A percentile compares a stretch with the other conserved stretches of the same genome.
These are phyloP conservation scores for Phytophthora rubi DNA, from an alignment of 352 stramenopile genomes.

Conservation along the genomic window DNA sequence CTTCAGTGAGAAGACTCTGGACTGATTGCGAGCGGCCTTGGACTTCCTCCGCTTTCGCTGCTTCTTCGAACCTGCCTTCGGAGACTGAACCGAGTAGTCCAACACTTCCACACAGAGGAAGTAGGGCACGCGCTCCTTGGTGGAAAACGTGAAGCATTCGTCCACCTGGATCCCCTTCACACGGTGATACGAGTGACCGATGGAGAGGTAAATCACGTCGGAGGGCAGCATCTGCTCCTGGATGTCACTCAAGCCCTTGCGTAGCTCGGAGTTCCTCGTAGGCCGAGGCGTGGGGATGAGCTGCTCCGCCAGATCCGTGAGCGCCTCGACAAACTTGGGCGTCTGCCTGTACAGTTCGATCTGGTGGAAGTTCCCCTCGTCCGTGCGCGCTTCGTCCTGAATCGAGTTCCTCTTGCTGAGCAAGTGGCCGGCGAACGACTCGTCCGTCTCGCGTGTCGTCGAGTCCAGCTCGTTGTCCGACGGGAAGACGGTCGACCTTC, in stretches of 20 bases:
- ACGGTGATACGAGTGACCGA: conserved; percentile 78
- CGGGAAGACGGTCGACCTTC: conserved; percentile 63
- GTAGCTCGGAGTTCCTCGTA: conserved; percentile 57
- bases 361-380: conserved; percentile 72
- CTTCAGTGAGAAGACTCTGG: conserved; percentile 53
- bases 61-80: conserved; percentile 25
- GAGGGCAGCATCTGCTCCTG: conserved; percentile 64
- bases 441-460: conserved; percentile 44
- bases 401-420: conserved; percentile 54
- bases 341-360: conserved; percentile 73
- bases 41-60: conserved; percentile 39
- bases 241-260: conserved; percentile 56
- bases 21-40: conserved; percentile 32
- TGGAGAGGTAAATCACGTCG: conserved; percentile 79
- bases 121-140: conserved; percentile 85
- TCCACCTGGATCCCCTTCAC: conserved; percentile 76
- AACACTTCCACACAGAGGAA: conserved; percentile 85
- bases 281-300: conserved; percentile 57
- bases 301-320: conserved; percentile 72
- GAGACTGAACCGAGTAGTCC: conserved; percentile 57
- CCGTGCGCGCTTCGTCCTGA: conserved; percentile 61
- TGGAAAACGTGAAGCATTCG: conserved; percentile 87
- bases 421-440: conserved; percentile 65
- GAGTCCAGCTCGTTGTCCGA: conserved; percentile 61
- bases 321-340: conserved; percentile 66